A percentile compares a stretch with the other conserved stretches of the same genome.
These are phyloP conservation scores for Dalbergia cultrata DNA, from an alignment of 306 rosid species.

Conservation along the genomic window DNA sequence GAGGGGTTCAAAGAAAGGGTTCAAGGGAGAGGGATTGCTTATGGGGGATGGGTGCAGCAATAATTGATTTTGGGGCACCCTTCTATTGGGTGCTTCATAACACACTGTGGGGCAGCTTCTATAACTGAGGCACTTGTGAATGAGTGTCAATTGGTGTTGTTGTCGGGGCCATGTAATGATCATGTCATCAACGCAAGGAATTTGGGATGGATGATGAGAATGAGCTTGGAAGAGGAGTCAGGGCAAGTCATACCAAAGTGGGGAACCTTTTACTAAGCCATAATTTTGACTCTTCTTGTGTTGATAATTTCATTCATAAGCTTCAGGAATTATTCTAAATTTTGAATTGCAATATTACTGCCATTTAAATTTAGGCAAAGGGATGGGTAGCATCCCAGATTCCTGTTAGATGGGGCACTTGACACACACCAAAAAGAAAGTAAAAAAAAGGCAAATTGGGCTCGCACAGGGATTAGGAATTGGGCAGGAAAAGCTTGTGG, in stretches of 20 bases:
- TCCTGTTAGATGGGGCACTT: too few species aligned
- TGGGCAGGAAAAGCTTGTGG: too few species aligned
- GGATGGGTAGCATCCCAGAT: too few species aligned
- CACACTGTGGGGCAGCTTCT: constrained; percentile 73
- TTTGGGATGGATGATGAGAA: constrained; percentile 60
- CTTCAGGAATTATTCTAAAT: not conserved
- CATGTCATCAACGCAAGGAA: constrained; percentile 53
- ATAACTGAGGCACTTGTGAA: constrained; percentile 55
- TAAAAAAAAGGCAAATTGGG: too few species aligned
- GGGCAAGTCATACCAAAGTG: constrained; percentile 46
- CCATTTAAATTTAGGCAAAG: too few species aligned
- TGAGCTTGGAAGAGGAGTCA: constrained; percentile 53
- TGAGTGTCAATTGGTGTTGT: constrained; percentile 57
- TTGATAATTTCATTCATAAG: constrained; percentile 28
- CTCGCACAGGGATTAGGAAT: too few species aligned
- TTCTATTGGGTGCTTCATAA: constrained; percentile 71
- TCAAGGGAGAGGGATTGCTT: constrained; percentile 39
- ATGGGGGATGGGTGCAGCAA: constrained; percentile 70
- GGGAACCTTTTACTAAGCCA: constrained; percentile 38
- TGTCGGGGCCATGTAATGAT: constrained; percentile 49
- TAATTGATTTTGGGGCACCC: constrained; percentile 61
- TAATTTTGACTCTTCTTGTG: not conserved
- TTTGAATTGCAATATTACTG: too few species aligned
- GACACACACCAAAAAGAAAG: too few species aligned
- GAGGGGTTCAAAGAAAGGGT: constrained; percentile 41